Percentiles rank a stretch among this genome's conserved stretches.
Evolutionary conservation across 2,329 filamentous ascomycete genomes (phyloP).

Genomic region (Arachnomyces sp.): DNA sequence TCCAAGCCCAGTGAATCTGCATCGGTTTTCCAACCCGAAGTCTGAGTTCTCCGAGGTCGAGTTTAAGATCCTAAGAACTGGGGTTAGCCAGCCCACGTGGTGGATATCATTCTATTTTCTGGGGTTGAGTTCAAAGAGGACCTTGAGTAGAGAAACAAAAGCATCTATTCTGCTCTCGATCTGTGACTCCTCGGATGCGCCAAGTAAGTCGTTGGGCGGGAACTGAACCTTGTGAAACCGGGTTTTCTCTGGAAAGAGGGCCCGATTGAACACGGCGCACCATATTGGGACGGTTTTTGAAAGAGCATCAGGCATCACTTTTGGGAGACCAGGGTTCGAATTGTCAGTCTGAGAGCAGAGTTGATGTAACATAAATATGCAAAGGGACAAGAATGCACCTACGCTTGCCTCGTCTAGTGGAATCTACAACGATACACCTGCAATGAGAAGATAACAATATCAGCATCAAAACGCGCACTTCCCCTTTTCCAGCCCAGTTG

Average conservation of each 20-base stretch:
- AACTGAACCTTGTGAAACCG: conserved; percentile 53
- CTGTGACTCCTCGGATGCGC: conserved; percentile 68
- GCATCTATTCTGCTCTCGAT: conserved; percentile 56
- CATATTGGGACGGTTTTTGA: conserved; percentile 92
- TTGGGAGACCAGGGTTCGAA: conserved; percentile 10
- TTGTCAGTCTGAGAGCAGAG: neutral
- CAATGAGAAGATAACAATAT: neutral
- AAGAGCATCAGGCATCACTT: conserved; percentile 85
- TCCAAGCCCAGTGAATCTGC: conserved; percentile 71
- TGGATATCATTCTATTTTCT: neutral
- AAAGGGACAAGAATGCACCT: conserved; percentile 22
- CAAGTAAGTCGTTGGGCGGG: conserved; percentile 59
- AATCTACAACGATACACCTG: conserved; percentile 72
- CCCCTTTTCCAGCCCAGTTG: neutral
- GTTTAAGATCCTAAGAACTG: conserved; percentile 48
- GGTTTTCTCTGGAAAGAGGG: conserved; percentile 57
- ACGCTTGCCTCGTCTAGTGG: conserved; percentile 82
- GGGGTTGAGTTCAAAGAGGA: conserved; percentile 18
- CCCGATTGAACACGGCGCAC: conserved; percentile 76
- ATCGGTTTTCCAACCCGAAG: conserved; percentile 60
- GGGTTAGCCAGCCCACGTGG: conserved; percentile 18
- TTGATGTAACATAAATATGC: neutral
- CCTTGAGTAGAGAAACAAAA: conserved; percentile 45
- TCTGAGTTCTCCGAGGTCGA: conserved; percentile 50
- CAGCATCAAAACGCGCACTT: neutral